Conservation (phyloP, 2,329 filamentous ascomycete genomes). For the Fusarium napiforme region DNA sequence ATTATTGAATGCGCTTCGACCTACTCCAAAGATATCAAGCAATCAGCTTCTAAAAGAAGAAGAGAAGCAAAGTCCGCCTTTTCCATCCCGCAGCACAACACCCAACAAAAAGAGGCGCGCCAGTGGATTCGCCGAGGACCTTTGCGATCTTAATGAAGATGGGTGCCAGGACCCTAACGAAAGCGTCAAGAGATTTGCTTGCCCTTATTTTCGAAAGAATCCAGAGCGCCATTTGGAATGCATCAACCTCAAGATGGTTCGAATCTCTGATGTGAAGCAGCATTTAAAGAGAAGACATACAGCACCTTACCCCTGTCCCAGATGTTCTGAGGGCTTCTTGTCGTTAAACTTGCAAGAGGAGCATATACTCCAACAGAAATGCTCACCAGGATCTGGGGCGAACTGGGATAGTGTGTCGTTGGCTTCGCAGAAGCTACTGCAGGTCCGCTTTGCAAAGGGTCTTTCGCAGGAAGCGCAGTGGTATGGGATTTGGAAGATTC, state of each 20-base stretch:
- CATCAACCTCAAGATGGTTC: neutral
- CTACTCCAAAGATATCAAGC: no score
- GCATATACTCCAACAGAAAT: neutral
- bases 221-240: neutral
- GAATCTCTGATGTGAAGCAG: neutral
- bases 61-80: no score
- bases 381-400: fast-evolving
- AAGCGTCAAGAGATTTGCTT: fast-evolving
- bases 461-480: neutral
- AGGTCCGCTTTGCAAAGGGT: fast-evolving
- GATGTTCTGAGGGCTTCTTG: fast-evolving
- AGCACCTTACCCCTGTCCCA: fast-evolving
- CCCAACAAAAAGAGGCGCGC: neutral
- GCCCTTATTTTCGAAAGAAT: neutral
- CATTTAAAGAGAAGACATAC: neutral
- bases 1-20: no score
- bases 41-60: no score
- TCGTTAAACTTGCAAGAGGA: neutral
- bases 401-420: neutral
- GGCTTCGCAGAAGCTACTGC: fast-evolving
- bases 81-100: neutral
- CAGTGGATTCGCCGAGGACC: fast-evolving
- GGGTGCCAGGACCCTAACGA: fast-evolving
- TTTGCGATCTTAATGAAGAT: neutral
- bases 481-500: neutral